phyloP scores from a whole-genome alignment of 768 basidiomycete genomes.

The Fomitopsis pulvina region DNA sequence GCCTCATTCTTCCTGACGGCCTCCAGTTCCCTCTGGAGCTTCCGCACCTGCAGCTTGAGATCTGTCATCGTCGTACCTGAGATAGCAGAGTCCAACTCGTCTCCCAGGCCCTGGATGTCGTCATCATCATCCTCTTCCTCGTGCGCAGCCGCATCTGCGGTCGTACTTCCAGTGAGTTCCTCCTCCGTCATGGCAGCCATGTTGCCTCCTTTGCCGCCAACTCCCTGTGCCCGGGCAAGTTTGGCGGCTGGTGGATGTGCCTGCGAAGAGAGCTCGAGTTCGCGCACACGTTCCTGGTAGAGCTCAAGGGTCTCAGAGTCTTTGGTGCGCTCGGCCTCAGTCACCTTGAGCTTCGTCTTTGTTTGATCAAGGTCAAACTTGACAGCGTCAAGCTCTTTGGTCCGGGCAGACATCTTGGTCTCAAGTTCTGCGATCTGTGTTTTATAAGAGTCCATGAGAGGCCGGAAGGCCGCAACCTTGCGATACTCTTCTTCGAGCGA shows the following conservation, averaged over 20 bases:
- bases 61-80: slow-evolving; percentile 86
- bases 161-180: slow-evolving; percentile 33
- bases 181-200: slow-evolving; percentile 33
- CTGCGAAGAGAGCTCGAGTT: slow-evolving; percentile 70
- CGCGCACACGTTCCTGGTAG: slow-evolving; percentile 85
- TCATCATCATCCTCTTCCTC: slow-evolving; percentile 39
- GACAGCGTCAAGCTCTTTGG: slow-evolving; percentile 66
- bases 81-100: slow-evolving; percentile 84
- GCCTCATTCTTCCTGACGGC: slow-evolving; percentile 66
- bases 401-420: slow-evolving; percentile 53
- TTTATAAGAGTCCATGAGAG: slow-evolving; percentile 90
- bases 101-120: slow-evolving; percentile 62
- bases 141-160: slow-evolving; percentile 22
- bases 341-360: slow-evolving; percentile 60
- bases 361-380: slow-evolving; percentile 75
- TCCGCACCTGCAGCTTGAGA: slow-evolving; percentile 81
- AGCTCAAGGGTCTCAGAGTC: slow-evolving; percentile 83
- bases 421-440: slow-evolving; percentile 80
- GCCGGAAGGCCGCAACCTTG: slow-evolving; percentile 80
- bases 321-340: slow-evolving; percentile 61
- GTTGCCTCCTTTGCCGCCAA: slow-evolving; percentile 9
- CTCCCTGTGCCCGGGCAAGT: slow-evolving; percentile 13
- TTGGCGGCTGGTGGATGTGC: slow-evolving; percentile 31
- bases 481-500: slow-evolving; percentile 89
- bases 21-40: slow-evolving; percentile 75